Percentiles rank a stretch among this genome's conserved stretches.
Conservation (phyloP, 176 grass and related monocot genomes). For the Tillandsia fasciculata region DNA sequence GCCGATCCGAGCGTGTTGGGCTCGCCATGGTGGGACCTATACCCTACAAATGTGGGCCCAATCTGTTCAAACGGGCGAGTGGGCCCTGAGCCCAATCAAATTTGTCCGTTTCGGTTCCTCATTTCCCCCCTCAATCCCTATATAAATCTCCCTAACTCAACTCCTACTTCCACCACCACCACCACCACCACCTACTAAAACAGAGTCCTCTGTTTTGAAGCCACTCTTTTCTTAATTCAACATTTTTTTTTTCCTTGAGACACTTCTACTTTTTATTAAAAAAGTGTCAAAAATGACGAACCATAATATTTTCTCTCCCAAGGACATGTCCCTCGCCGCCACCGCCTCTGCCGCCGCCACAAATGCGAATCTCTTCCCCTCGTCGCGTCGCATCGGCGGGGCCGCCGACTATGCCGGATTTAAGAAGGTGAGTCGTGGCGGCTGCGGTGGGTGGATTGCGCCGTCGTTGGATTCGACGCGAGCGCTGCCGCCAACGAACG, state of each 20-base stretch:
- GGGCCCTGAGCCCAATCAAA: too few species aligned
- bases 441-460: not conserved
- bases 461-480: slow-evolving; percentile 41
- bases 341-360: slow-evolving; percentile 1
- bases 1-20: too few species aligned
- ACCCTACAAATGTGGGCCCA: too few species aligned
- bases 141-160: too few species aligned
- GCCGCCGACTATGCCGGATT: too few species aligned
- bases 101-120: too few species aligned
- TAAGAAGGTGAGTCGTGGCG: slow-evolving; percentile 17
- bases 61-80: too few species aligned
- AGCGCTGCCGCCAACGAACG: slow-evolving; percentile 52
- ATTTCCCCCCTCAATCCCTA: too few species aligned
- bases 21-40: too few species aligned
- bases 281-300: slow-evolving; percentile 36
- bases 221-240: not conserved
- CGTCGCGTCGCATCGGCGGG: not conserved
- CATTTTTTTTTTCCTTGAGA: not conserved
- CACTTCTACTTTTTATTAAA: not conserved
- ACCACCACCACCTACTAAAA: too few species aligned
- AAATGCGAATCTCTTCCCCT: not conserved
- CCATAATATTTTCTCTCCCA: slow-evolving; percentile 30
- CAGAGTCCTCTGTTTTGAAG: too few species aligned
- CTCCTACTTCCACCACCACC: too few species aligned
- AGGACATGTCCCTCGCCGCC: slow-evolving; percentile 23